Base-by-base conservation (phyloP, 139 green algal genomes). In the Bryopsis sp. region DNA sequence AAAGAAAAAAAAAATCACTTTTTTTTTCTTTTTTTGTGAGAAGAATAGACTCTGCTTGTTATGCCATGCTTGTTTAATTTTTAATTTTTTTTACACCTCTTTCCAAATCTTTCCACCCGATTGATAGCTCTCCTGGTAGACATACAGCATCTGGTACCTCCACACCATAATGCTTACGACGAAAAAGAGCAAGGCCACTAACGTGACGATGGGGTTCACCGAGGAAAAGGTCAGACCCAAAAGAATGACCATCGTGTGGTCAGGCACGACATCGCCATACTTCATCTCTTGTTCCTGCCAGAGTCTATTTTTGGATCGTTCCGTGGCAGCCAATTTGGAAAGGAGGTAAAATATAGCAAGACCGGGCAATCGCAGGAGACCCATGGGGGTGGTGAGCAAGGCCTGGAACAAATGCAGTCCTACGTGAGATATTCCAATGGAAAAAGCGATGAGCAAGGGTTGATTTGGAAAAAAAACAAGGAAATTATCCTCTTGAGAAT, bases 281-380 rank as follows among this genome's bases (percentile, higher is more conserved):
- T 8, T 31, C 6, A 67, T 43, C 19, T n/a, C 39, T 46, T 78
- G 72, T 31, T 74, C 67, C 58, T 47, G 61, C 72, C 72, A 78
- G 37, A 75, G 28, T 31, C 72, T 46, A 33, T 1, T 66, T 48
- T 33, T 69, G 46, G 67, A 54, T 57, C 6, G 72, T 48, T 46
- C 58, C 54, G 72, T 70, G 1, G 28, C 50, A 33, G 72, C 68
- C n/a, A 83, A 70, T 58, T 68, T 66, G 33, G 48, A 70, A 31
- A 77, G 46, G 6, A 83, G 1, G 38, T 46, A 68, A 34, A 71
- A 76, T 34, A 76, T 48, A 33, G 76, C 22, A 2, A 84, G 67
- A 58, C 39, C 58, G 11, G 50, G 6, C 19, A 74, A 38, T 33
- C 70, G 69, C 64, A 76, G 28, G 46, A 81, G 68, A 39, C n/a